Percentiles rank a stretch among this genome's conserved stretches.
Conservation (phyloP, 2,329 filamentous ascomycete genomes). For the Geosmithia morbida region DNA sequence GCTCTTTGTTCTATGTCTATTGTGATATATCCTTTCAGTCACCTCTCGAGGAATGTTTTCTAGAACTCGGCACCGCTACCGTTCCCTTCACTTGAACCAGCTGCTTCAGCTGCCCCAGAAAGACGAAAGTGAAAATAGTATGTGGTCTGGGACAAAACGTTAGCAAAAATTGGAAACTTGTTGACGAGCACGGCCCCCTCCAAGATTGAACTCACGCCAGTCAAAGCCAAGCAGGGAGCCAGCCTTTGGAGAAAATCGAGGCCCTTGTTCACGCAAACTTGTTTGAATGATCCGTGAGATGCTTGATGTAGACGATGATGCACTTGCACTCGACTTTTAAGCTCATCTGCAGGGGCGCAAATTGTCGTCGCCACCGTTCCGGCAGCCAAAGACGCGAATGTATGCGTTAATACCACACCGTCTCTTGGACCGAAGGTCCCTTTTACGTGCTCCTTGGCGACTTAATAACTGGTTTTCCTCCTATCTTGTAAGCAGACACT, state of each 20-base stretch:
- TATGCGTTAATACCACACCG: slow-evolving; percentile 24
- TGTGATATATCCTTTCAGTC: not conserved
- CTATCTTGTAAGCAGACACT: not conserved
- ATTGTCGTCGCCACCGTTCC: slow-evolving; percentile 30
- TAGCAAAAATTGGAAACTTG: not conserved
- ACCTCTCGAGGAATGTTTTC: not conserved
- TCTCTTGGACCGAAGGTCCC: slow-evolving; percentile 15
- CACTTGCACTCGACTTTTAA: slow-evolving; percentile 26
- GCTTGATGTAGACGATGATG: slow-evolving; percentile 3
- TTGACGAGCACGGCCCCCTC: not conserved
- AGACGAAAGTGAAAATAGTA: slow-evolving; percentile 29
- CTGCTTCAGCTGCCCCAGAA: slow-evolving; percentile 27
- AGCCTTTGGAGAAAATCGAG: slow-evolving; percentile 28
- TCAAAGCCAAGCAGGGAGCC: slow-evolving; percentile 28
- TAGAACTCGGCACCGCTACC: not conserved
- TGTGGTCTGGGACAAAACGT: slow-evolving; percentile 16
- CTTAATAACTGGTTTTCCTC: slow-evolving; percentile 13
- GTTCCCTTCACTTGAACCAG: slow-evolving; percentile 8
- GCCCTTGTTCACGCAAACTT: slow-evolving; percentile 21
- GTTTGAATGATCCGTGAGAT: slow-evolving; percentile 17
- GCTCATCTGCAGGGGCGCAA: slow-evolving; percentile 27
- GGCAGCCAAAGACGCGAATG: slow-evolving; percentile 21
- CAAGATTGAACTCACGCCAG: slow-evolving; percentile 17
- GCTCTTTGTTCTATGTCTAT: not conserved
- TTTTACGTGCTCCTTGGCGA: slow-evolving; percentile 17